Evolutionary conservation across 164 flowering plant species (phyloP).

Genomic region (Vitis cinerea): DNA sequence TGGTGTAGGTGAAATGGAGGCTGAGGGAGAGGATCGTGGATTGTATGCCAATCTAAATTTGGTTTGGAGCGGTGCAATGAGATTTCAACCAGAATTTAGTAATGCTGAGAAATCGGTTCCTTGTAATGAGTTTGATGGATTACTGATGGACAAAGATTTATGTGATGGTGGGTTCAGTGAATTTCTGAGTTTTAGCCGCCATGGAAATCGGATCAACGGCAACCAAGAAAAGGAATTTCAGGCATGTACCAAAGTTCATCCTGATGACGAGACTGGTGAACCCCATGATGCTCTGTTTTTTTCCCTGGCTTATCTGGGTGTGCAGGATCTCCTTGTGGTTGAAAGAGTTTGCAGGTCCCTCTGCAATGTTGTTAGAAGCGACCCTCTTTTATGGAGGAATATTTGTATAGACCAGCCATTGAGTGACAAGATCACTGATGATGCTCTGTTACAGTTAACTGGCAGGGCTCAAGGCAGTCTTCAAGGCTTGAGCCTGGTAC

Average conservation of each 20-base stretch:
- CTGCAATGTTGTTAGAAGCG: conserved; percentile 39
- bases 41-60: conserved; percentile 19
- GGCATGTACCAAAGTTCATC: conserved; percentile 5
- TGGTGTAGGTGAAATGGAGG: conserved; percentile 17
- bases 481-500: conserved; percentile 54
- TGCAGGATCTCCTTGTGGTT: conserved; percentile 58
- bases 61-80: conserved; percentile 15
- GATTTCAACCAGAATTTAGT: conserved; percentile 7
- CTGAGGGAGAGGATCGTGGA: conserved; percentile 8
- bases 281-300: conserved; percentile 58
- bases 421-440: conserved; percentile 59
- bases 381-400: conserved; percentile 66
- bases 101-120: not conserved
- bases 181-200: conserved; percentile 10
- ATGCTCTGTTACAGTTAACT: conserved; percentile 53
- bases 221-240: not conserved
- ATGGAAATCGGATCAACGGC: conserved; percentile 10
- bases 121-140: not conserved
- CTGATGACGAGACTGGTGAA: conserved; percentile 29
- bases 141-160: not conserved
- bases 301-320: conserved; percentile 56
- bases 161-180: conserved; percentile 12
- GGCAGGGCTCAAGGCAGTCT: conserved; percentile 64
- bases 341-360: conserved; percentile 66
- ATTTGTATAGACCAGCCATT: conserved; percentile 59